Base-by-base conservation (phyloP, 306 rosid genomes). In the Pyrus pyrifolia region DNA sequence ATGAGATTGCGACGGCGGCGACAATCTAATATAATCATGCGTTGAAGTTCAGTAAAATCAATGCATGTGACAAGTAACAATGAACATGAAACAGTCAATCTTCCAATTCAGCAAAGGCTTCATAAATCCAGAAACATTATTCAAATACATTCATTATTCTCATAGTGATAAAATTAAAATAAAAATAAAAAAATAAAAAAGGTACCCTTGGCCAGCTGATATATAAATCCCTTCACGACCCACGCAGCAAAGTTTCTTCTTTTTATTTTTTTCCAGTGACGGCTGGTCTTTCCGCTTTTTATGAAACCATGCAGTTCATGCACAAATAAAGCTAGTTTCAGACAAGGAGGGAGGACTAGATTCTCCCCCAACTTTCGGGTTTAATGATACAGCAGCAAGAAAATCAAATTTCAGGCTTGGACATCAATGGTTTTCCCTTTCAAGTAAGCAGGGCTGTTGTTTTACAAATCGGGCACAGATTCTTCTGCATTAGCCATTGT, bases 391-490 rank as follows among this genome's bases (percentile, higher is more conserved):
- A 61, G 68, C 66, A 70, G 64, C 85, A 77, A 25, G 57, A 67
- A 78, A 58, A 77, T 44, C 76, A 78, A 70, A 73, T 33, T 79
- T 78, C 74, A 38, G 67, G 67, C 68, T 70, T 73, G 73, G 38
- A 52, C 23, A 71, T 73, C 44, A 67, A 11, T 61, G 77, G 35
- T 40, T 75, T 73, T 82, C 84, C 75, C 60, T 29, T 67, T 90
- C 90, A 93, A 65, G 87, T 69, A 14, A 66, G 79, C 86, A 93
- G 79, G 79, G 89, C 96, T 17, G 93, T 85, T 11, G 93, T 90
- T 85, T 93, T 93, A 88, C 98, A 93, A 68, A 90, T 89, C 21
- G 98, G 98, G 76, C 98, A 93, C 70, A 90, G 78, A 74, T 93
- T 93, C 91, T 93, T 93, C 90, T 81, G 93, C 89, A 71, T 73